Conservation (phyloP, 805 yeast genomes). For the Zygoascus flipseniorum region DNA sequence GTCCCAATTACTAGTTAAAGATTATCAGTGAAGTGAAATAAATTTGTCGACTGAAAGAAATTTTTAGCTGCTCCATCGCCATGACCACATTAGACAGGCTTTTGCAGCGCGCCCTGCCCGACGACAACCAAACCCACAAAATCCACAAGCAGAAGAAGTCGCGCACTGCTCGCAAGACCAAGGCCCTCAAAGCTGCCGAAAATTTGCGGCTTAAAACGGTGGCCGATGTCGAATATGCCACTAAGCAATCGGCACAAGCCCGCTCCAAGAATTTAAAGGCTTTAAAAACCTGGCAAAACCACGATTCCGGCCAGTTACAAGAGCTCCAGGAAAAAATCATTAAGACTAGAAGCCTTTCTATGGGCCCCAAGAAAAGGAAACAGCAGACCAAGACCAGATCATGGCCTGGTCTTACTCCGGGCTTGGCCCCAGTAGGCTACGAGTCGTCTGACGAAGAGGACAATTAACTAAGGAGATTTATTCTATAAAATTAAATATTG, state of each 20-base stretch:
- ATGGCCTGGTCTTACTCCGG: constrained; percentile 21
- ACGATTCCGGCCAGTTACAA: constrained; percentile 6
- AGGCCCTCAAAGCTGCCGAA: constrained; percentile 14
- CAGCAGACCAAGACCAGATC: background rate
- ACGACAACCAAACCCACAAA: background rate
- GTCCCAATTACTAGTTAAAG: too few relatives aligned
- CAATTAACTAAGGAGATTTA: background rate
- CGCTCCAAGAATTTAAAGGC: constrained; percentile 4
- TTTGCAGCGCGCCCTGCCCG: constrained; percentile 14
- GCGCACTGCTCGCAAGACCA: constrained; percentile 10
- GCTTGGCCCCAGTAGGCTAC: constrained; percentile 22
- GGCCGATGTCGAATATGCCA: constrained; percentile 5
- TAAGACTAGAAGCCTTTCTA: constrained; percentile 2
- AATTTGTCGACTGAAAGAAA: too few relatives aligned
- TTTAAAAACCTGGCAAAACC: constrained; percentile 6
- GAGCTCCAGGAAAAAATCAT: constrained; percentile 9
- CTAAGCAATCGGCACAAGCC: background rate
- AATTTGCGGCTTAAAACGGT: constrained; percentile 7
- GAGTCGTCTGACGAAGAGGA: constrained; percentile 14
- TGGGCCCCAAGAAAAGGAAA: background rate
- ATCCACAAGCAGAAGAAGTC: constrained; percentile 3
- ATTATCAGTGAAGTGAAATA: background rate
- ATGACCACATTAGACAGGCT: constrained; percentile 12
- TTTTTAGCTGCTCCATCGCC: background rate
- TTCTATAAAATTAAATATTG: background rate